phyloP scores from a whole-genome alignment of 768 basidiomycete genomes.

The Royoungia palumana region DNA sequence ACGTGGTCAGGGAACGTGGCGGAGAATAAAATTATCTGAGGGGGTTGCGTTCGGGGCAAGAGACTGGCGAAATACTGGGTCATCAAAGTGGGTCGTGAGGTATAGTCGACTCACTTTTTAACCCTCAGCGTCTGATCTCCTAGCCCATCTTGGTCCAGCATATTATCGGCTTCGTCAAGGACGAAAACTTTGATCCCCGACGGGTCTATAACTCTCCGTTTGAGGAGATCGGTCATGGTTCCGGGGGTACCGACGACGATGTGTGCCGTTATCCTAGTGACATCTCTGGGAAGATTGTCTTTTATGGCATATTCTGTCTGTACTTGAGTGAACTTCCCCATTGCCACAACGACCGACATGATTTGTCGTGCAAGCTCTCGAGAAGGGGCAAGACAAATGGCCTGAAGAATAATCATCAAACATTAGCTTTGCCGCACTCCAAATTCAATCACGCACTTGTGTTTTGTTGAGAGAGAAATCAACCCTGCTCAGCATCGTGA shows the following conservation, averaged over 20 bases:
- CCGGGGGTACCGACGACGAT: conserved; percentile 96
- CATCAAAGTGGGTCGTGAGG: conserved; percentile 5
- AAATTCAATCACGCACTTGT: conserved; percentile 51
- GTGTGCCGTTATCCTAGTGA: conserved; percentile 74
- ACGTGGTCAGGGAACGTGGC: conserved; percentile 97
- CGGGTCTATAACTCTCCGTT: conserved; percentile 73
- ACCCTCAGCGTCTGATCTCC: conserved; percentile 92
- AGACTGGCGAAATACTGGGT: conserved; percentile 39
- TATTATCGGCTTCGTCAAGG: conserved; percentile 97
- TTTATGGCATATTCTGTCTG: conserved; percentile 97
- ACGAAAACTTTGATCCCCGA: conserved; percentile 87
- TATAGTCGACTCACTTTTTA: conserved; percentile 67
- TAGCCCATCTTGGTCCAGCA: conserved; percentile 92
- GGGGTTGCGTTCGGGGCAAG: conserved; percentile 50
- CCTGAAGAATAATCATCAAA: conserved; percentile 47
- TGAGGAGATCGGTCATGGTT: conserved; percentile 86
- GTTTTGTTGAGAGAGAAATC: conserved; percentile 80
- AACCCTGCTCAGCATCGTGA: conserved; percentile 94
- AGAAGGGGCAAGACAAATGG: conserved; percentile 95
- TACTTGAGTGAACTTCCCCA: conserved; percentile 93
- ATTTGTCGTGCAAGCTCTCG: conserved; percentile 97
- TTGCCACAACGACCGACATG: conserved; percentile 88
- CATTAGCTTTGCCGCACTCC: neutral
- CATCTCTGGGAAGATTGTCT: conserved; percentile 68
- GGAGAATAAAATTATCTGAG: conserved; percentile 94